Evolutionary conservation across 169 alveolate genomes (phyloP), one percentile per base, ranked within the genome.

Genomic region (Cyclospora cayetanensis): DNA sequence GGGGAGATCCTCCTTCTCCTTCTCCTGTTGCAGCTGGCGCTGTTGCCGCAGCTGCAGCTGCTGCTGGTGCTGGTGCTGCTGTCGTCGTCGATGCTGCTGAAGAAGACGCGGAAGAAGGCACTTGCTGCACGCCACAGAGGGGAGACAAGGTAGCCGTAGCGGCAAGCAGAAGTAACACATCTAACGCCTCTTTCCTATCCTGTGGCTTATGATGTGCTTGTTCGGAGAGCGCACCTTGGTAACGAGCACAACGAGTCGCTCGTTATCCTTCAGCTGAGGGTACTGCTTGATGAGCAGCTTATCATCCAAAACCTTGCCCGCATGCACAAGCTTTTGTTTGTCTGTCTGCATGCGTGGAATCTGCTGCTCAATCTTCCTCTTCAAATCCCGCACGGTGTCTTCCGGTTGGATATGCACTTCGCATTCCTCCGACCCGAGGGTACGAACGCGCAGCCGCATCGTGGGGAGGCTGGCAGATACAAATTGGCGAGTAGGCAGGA

Each of bases 281-380:
- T 79, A 86, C 43, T 87, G 96, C 63, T 91, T 77, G 60, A 93
- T 76, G 15, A 91, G 68, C 25, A 60, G 90, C 41, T 93, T 92
- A 72, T 96, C 97, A 18, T 46, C 88, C 46, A 96, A 91, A 29
- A 96, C 95, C 55, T 94, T 96, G 20, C 97, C 97, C 41, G 97
- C 95, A 63, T 95, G 95, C 63, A 96, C 94, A 35, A 96, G 85
- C 91, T 94, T 94, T 66, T 94, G 97, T 27, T 94, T 91, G 35
- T 90, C 94, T 46, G 94, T 94, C 0, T 90, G 86, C 97, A 95
- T 96, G 63, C 88, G 93, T n/a, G 95, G 94, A 74, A 91, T 91
- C 25, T 74, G 88, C 42, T 50, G 90, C 42, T 95, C 95, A 39
- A 96, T 93, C 25, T 94, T 88, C 66, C 96, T 95, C 60, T 96